Percentiles rank a stretch among this genome's conserved stretches.
Evolutionary conservation across 2,329 filamentous ascomycete genomes (phyloP).

Genomic region (Colletotrichum costaricense): DNA sequence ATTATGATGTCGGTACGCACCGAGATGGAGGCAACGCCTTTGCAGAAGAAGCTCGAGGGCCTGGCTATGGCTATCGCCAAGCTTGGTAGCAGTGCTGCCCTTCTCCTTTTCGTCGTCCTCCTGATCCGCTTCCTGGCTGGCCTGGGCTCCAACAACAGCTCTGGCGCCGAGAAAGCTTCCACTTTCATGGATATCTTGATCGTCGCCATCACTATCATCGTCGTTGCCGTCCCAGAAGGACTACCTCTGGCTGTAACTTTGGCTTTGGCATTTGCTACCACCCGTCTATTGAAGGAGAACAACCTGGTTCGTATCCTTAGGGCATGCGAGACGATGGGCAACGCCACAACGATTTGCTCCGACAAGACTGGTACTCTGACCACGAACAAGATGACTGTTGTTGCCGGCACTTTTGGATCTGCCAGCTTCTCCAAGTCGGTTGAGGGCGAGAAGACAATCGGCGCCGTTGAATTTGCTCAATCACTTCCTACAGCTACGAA

Average conservation of each 20-base stretch:
- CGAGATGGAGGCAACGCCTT: conserved; percentile 63
- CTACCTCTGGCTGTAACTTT: conserved; percentile 75
- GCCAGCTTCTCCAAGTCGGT: conserved; percentile 47
- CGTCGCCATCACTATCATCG: conserved; percentile 73
- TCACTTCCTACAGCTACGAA: conserved; percentile 42
- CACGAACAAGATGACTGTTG: conserved; percentile 80
- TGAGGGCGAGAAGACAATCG: conserved; percentile 41
- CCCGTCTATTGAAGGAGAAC: conserved; percentile 76
- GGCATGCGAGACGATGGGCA: conserved; percentile 80
- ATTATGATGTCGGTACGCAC: conserved; percentile 67
- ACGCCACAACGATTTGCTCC: conserved; percentile 80
- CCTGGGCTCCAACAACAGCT: conserved; percentile 61
- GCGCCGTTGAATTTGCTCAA: conserved; percentile 37
- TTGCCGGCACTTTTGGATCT: conserved; percentile 73
- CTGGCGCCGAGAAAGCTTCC: conserved; percentile 66
- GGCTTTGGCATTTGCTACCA: conserved; percentile 76
- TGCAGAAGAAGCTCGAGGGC: conserved; percentile 63
- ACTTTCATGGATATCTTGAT: conserved; percentile 74
- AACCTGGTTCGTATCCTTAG: conserved; percentile 75
- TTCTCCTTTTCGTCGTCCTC: conserved; percentile 80
- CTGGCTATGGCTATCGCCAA: conserved; percentile 58
- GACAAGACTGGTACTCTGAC: conserved; percentile 76
- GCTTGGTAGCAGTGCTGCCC: conserved; percentile 72
- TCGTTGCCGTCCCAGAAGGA: conserved; percentile 76
- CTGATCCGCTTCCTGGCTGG: conserved; percentile 80